Conservation (phyloP, 139 green algal species). For the Chlorella sp. region DNA sequence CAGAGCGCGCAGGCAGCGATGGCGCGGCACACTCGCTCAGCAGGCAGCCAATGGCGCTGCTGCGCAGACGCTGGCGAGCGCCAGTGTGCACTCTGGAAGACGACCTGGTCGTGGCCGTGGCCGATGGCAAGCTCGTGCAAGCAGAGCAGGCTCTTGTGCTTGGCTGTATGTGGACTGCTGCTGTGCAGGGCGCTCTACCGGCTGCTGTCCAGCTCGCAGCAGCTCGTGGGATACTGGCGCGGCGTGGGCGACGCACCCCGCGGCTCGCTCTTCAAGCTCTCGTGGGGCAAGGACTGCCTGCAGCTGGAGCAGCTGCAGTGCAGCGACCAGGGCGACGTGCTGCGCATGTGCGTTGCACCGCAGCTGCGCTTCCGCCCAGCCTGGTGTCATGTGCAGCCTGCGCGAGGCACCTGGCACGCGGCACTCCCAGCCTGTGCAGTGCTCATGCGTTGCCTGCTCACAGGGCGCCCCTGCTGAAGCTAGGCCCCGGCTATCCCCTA, state of each 20-base stretch:
- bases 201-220: constrained; percentile 3
- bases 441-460: too few species aligned
- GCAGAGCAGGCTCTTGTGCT: background rate
- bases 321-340: background rate
- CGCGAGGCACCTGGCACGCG: too few species aligned
- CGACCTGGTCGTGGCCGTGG: background rate
- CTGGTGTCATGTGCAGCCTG: too few species aligned
- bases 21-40: too few species aligned
- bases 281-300: background rate
- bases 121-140: background rate
- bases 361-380: background rate
- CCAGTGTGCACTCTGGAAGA: too few species aligned
- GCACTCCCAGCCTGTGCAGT: too few species aligned
- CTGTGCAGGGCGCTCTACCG: constrained; percentile 11
- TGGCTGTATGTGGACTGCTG: too few species aligned
- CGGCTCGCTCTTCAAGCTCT: constrained; percentile 15
- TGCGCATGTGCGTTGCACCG: background rate
- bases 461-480: background rate
- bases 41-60: too few species aligned
- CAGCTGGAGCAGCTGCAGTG: background rate
- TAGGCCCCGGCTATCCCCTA: constrained; percentile 5
- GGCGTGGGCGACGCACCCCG: constrained; percentile 1
- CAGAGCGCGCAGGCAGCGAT: too few species aligned
- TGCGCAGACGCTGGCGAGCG: background rate
- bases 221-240: constrained; percentile 8